These are phyloP conservation scores for Ophiosphaerella herpotricha DNA, from an alignment of 2,329 filamentous ascomycete genomes.

Conservation along the genomic window DNA sequence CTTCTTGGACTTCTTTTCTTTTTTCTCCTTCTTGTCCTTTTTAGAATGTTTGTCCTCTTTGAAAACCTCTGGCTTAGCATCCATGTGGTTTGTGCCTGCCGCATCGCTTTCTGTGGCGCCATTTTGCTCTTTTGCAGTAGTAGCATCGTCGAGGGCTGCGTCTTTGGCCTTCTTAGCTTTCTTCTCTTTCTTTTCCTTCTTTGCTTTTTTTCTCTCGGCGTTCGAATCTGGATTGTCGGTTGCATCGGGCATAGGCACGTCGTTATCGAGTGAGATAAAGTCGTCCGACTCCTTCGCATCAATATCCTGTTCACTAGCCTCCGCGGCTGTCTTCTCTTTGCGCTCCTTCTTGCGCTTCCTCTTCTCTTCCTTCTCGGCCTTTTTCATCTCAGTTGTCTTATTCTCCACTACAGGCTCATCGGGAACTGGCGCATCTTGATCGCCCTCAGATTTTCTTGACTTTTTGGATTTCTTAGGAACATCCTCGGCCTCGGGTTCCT, in stretches of 20 bases:
- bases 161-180: conserved; percentile 31
- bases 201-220: conserved; percentile 23
- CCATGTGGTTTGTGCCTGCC: background rate
- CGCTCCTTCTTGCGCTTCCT: conserved; percentile 3
- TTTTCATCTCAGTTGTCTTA: conserved; percentile 8
- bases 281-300: background rate
- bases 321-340: conserved; percentile 2
- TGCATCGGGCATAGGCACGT: conserved; percentile 8
- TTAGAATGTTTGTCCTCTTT: conserved; percentile 23
- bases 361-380: conserved; percentile 19
- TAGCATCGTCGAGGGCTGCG: conserved; percentile 6
- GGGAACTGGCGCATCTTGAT: conserved; percentile 13
- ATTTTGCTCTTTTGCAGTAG: conserved; percentile 15
- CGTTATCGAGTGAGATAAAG: conserved; percentile 1
- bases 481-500: conserved; percentile 30
- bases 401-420: conserved; percentile 19
- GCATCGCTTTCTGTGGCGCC: conserved; percentile 4
- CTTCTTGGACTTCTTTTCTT: conserved; percentile 27
- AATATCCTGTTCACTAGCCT: conserved; percentile 1
- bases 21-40: conserved; percentile 36
- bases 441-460: conserved; percentile 28
- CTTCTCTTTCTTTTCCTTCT: conserved; percentile 25
- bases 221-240: conserved; percentile 5
- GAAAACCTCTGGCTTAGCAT: conserved; percentile 9
- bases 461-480: conserved; percentile 40